Evolutionary conservation across 345 rosid species (phyloP).

Genomic region (Populus tremula): DNA sequence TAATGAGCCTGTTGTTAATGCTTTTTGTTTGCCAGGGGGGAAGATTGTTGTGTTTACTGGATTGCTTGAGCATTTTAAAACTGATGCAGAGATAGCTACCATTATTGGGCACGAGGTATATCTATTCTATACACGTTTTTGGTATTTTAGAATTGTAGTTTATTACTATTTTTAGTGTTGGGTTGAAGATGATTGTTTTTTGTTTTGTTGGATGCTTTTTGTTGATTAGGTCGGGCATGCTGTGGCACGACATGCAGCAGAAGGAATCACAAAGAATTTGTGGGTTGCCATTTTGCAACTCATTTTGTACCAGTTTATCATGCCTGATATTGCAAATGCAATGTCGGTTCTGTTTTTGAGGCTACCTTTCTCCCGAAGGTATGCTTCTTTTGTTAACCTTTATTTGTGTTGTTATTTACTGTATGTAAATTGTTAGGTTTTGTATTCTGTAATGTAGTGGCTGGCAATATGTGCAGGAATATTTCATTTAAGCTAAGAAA

Average conservation of each 20-base stretch:
- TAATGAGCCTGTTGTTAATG: constrained; percentile 70
- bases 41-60: constrained; percentile 90
- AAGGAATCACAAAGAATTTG: constrained; percentile 64
- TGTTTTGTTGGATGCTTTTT: constrained; percentile 7
- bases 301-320: constrained; percentile 64
- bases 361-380: constrained; percentile 95
- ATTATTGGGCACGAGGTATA: constrained; percentile 85
- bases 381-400: constrained; percentile 6
- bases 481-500: background rate
- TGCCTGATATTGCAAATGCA: constrained; percentile 73
- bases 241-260: constrained; percentile 83
- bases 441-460: background rate
- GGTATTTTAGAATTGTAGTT: background rate
- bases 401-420: background rate
- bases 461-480: background rate
- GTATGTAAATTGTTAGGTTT: background rate
- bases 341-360: constrained; percentile 72
- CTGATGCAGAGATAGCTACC: constrained; percentile 87
- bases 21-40: constrained; percentile 87
- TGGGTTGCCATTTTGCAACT: constrained; percentile 77
- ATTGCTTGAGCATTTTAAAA: constrained; percentile 63
- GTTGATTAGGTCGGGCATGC: constrained; percentile 76
- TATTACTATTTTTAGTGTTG: background rate
- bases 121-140: background rate
- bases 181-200: background rate